These are phyloP conservation scores for Ceriops tagal DNA, from an alignment of 345 rosid species.

Conservation along the genomic window DNA sequence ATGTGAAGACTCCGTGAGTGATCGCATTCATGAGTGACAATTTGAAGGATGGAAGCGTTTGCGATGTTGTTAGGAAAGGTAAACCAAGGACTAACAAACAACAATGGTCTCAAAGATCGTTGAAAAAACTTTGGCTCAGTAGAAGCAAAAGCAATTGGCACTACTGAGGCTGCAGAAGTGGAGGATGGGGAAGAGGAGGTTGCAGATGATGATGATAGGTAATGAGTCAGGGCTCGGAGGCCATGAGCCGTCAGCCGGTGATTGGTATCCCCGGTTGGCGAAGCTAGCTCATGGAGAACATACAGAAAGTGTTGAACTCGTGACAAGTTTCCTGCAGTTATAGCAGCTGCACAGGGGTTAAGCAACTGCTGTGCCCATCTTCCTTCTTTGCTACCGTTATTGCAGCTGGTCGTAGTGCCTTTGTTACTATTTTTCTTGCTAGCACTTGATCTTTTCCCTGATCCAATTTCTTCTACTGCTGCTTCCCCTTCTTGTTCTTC, in stretches of 20 bases:
- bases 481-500: slow-evolving; percentile 25
- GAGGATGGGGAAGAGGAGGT: slow-evolving; percentile 16
- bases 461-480: slow-evolving; percentile 17
- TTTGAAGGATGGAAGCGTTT: slow-evolving; percentile 76
- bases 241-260: slow-evolving; percentile 74
- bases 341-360: slow-evolving; percentile 75
- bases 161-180: slow-evolving; percentile 23
- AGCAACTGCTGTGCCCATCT: slow-evolving; percentile 95
- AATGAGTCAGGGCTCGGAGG: slow-evolving; percentile 55
- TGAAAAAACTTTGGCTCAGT: slow-evolving; percentile 75
- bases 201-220: slow-evolving; percentile 37
- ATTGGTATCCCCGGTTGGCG: slow-evolving; percentile 77
- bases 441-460: slow-evolving; percentile 39
- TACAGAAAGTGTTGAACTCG: slow-evolving; percentile 73
- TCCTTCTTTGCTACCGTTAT: slow-evolving; percentile 59
- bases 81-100: slow-evolving; percentile 94
- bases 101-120: slow-evolving; percentile 49
- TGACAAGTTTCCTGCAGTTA: slow-evolving; percentile 49
- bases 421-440: slow-evolving; percentile 47
- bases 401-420: slow-evolving; percentile 38
- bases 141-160: slow-evolving; percentile 48
- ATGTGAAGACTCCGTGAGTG: slow-evolving; percentile 48
- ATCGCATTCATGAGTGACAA: slow-evolving; percentile 48
- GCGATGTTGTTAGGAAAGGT: slow-evolving; percentile 78
- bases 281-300: slow-evolving; percentile 81